phyloP scores from a whole-genome alignment of 176 grass and related monocot species.

The Metroxylon sagu region DNA sequence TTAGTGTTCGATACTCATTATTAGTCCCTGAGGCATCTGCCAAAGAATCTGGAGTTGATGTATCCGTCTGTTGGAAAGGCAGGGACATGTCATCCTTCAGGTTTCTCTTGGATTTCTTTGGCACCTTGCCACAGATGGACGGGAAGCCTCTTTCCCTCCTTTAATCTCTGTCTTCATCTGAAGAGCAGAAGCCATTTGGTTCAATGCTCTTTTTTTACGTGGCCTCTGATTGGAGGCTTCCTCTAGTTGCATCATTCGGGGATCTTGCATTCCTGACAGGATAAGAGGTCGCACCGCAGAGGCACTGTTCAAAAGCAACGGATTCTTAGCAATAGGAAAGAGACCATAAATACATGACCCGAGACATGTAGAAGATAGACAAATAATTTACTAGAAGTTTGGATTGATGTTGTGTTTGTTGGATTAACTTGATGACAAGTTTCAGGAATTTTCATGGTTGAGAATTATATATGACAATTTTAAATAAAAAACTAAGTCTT shows the following conservation, averaged over 20 bases:
- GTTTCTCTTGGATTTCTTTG: conserved; percentile 47
- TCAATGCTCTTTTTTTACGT: conserved; percentile 45
- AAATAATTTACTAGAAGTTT: too few species aligned
- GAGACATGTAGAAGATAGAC: too few species aligned
- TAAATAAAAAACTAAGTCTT: too few species aligned
- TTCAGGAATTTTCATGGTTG: too few species aligned
- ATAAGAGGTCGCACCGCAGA: too few species aligned
- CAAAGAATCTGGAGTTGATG: conserved; percentile 35
- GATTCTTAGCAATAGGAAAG: too few species aligned
- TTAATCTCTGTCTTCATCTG: conserved; percentile 30
- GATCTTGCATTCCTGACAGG: conserved; percentile 44
- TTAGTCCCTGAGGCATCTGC: conserved; percentile 36
- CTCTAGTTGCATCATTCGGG: conserved; percentile 13
- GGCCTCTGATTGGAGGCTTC: conserved; percentile 30
- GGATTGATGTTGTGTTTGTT: too few species aligned
- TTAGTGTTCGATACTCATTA: conserved; percentile 55
- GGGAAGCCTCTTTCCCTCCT: conserved; percentile 20
- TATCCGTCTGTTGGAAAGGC: conserved; percentile 22
- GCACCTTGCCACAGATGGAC: conserved; percentile 16
- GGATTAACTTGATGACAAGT: too few species aligned
- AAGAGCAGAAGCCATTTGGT: conserved; percentile 17
- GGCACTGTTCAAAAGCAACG: too few species aligned
- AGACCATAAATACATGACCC: too few species aligned
- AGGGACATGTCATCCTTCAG: conserved; percentile 21
- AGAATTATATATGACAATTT: too few species aligned